phyloP scores from a whole-genome alignment of 129 eudicot genomes.

The Chrysanthemum lavandulifolium region DNA sequence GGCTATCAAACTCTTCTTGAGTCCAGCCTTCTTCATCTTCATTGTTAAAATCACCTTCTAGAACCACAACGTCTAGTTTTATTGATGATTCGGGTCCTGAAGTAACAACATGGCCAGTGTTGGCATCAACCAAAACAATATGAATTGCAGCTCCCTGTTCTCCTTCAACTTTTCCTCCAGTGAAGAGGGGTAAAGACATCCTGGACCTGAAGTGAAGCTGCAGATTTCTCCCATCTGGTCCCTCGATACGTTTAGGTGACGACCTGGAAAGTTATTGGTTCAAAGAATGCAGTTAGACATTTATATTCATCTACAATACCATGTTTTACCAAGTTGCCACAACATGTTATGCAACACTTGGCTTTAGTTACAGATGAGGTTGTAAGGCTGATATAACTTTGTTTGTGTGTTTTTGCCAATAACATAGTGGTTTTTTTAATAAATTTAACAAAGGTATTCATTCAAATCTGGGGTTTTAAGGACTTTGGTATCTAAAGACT shows the following conservation, averaged over 20 bases:
- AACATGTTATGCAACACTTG: too few relatives aligned
- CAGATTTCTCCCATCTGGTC: constrained; percentile 79
- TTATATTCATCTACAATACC: background rate
- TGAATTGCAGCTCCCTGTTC: constrained; percentile 91
- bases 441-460: too few relatives aligned
- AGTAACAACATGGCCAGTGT: constrained; percentile 67
- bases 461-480: too few relatives aligned
- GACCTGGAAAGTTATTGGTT: constrained; percentile 39
- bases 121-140: constrained; percentile 65
- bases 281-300: background rate
- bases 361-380: too few relatives aligned
- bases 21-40: constrained; percentile 88
- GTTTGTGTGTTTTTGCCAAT: too few relatives aligned
- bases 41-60: constrained; percentile 90
- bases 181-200: constrained; percentile 80
- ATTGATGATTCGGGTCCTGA: constrained; percentile 73
- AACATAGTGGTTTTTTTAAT: too few relatives aligned
- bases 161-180: constrained; percentile 97
- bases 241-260: constrained; percentile 84
- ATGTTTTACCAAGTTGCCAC: background rate
- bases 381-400: too few relatives aligned
- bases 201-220: constrained; percentile 77
- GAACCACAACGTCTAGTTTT: constrained; percentile 77
- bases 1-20: constrained; percentile 81
- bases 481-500: too few relatives aligned